Base-by-base conservation (phyloP, 306 rosid species). In the Dryas octopetala region DNA sequence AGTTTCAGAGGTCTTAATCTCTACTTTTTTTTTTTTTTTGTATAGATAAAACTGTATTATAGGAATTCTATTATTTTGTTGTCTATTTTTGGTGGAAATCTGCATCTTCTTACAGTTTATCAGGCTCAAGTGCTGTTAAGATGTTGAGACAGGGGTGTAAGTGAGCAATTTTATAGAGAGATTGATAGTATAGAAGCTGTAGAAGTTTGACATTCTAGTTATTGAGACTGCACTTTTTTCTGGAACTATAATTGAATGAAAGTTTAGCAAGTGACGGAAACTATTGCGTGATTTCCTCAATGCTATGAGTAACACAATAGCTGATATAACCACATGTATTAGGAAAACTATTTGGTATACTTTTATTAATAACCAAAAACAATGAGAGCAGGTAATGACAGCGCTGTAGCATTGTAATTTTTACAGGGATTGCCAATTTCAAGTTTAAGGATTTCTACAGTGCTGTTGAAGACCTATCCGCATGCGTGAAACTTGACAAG, bases 401-500 rank as follows among this genome's bases (percentile, higher is more conserved):
- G 40, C 47, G 52, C 17, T 71, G 50, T 49, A 64, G 63, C 15
- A 38, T 60, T 64, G 45, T 68, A 7, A 7, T 47, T 79, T 70
- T 70, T 79, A 81, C 81, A 92, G 96, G 96, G 79, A 92, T 92
- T 63, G 92, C 88, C 80, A 85, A 85, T 81, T 92, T 90, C 88
- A 92, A 92, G 88, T 90, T 92, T 77, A 90, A 90, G 83, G 91
- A 90, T 65, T 90, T 92, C 88, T 58, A 78, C 68, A 86, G 84
- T 61, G 91, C 97, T 28, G 88, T 92, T 32, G 88, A 90, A 65
- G 97, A 92, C 73, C 88, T 92, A 60, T 82, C 96, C 69, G 81
- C 87, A 43, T 90, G 96, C 66, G 89, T 90, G 84, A 87, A 82
- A 84, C 78, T 88, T 74, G 97, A 90, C 66, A 80, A 81, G 81